These are phyloP conservation scores for Fusarium agapanthi DNA, from an alignment of 2,329 filamentous ascomycete species.

Conservation along the genomic window DNA sequence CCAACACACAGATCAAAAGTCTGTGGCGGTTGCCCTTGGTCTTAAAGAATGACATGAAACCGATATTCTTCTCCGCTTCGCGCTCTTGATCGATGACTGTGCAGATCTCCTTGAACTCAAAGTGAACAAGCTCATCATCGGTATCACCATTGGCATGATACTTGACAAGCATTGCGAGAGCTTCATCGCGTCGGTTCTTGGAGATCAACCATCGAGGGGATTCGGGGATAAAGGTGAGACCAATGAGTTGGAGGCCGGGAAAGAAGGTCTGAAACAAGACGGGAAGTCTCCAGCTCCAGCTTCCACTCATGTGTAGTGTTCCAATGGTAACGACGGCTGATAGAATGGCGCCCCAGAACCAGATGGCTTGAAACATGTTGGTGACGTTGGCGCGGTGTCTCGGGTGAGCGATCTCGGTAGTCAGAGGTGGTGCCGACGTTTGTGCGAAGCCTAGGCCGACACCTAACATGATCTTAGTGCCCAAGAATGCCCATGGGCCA, in stretches of 20 bases:
- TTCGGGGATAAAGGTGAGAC: constrained; percentile 44
- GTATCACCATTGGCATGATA: constrained; percentile 60
- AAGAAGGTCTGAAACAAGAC: constrained; percentile 19
- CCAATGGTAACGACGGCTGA: constrained; percentile 22
- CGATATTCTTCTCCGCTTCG: constrained; percentile 47
- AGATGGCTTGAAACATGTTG: constrained; percentile 29
- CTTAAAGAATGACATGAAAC: constrained; percentile 54
- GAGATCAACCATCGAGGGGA: constrained; percentile 53
- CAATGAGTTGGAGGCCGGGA: constrained; percentile 3
- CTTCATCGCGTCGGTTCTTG: constrained; percentile 51
- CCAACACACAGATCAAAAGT: constrained; percentile 25
- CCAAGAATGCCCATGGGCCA: constrained; percentile 9
- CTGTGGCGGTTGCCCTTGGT: constrained; percentile 41
- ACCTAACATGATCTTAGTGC: constrained; percentile 24
- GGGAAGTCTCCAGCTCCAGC: constrained; percentile 28
- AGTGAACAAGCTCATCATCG: constrained; percentile 54
- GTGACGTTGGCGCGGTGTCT: constrained; percentile 28
- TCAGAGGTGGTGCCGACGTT: constrained; percentile 21
- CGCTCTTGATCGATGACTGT: constrained; percentile 56
- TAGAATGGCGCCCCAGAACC: constrained; percentile 26
- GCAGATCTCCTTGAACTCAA: constrained; percentile 60
- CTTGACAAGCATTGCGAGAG: constrained; percentile 55
- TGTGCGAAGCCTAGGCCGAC: constrained; percentile 27
- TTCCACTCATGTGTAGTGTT: constrained; percentile 17
- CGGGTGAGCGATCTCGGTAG: constrained; percentile 25